phyloP scores from a whole-genome alignment of 768 basidiomycete species.

The Serpula lacrymans region DNA sequence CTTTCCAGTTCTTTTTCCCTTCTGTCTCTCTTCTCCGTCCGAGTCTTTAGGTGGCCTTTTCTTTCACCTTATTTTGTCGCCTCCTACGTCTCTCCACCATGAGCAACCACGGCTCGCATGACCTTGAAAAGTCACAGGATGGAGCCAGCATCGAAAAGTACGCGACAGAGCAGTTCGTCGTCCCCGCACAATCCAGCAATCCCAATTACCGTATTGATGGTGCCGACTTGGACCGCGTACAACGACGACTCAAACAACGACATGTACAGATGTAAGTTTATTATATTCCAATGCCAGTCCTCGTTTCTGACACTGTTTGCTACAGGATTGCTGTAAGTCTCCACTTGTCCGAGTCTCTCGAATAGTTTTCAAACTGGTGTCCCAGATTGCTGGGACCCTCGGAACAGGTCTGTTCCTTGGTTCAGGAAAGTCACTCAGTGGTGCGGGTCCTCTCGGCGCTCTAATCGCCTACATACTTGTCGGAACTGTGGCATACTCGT shows the following conservation, averaged over 20 bases:
- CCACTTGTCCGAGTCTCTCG: not conserved
- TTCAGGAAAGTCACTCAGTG: conserved; percentile 56
- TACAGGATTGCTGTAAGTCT: conserved; percentile 61
- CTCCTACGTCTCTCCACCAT: not conserved
- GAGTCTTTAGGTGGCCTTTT: not conserved
- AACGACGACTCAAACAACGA: conserved; percentile 69
- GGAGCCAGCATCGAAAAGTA: not conserved
- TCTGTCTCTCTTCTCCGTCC: too few relatives aligned
- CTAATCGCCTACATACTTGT: conserved; percentile 62
- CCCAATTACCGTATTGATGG: conserved; percentile 49
- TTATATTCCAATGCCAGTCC: not conserved
- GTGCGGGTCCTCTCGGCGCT: conserved; percentile 65
- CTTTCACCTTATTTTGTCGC: not conserved
- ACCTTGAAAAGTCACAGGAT: conserved; percentile 8
- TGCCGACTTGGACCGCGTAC: conserved; percentile 67
- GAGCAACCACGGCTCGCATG: conserved; percentile 2
- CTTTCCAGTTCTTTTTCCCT: too few relatives aligned
- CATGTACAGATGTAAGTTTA: conserved; percentile 71
- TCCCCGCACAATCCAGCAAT: conserved; percentile 18
- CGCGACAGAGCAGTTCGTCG: conserved; percentile 22
- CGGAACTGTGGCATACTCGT: conserved; percentile 65
- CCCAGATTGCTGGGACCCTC: conserved; percentile 68
- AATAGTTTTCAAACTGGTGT: not conserved
- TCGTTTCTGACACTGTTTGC: not conserved
- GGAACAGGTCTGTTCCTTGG: conserved; percentile 75